Base-by-base conservation (phyloP, 2,329 filamentous ascomycete genomes). In the Sporothrix brunneoviolacea region DNA sequence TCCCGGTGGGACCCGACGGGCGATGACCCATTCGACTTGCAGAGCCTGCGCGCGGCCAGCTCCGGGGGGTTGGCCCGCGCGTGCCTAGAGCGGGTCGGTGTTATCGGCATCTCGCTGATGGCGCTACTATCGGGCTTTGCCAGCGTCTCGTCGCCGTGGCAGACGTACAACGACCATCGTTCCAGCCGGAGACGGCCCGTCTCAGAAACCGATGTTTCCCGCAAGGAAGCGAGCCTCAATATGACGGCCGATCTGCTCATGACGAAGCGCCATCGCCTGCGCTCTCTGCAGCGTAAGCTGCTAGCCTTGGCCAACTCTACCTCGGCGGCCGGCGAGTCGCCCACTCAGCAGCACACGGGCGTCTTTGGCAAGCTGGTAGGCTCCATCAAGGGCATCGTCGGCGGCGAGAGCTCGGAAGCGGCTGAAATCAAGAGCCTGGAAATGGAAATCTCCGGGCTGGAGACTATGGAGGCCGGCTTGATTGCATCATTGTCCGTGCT, bases 51-150 rank as follows among this genome's bases (percentile, higher is more conserved):
- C 2, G 10, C 40, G 2, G 30, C 19, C n/a, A 42, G 52, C 22
- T 18, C 48, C 1, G 42, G 45, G 7, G 64, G 65, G 1, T 59
- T 80, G 43, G 72, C 72, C 15, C 68, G 75, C 38, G 80, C 75
- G 8, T 83, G 79, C 56, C 68, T 84, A 32, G 80, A 83, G 63
- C 69, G 89, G 39, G 82, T 95, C 22, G 89, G 88, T 12, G 84
- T 95, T 36, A 88, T 94, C 55, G 89, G 89, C 4, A 89, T 93
- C 50, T 83, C 85, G 42, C 69, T 93, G 48, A 94, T 95, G 88
- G 89, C 88, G 15, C 76, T 91, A 13, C 72, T 95, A n/a, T 88
- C 88, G 7, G 89, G 89, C 0, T 95, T 94, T 60, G 89, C 89
- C 6, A 88, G 88, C n/a, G 86, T 94, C 30, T 91, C 86, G 21